These are phyloP conservation scores for Pythium chondricola DNA, from an alignment of 352 stramenopile genomes.

Conservation along the genomic window DNA sequence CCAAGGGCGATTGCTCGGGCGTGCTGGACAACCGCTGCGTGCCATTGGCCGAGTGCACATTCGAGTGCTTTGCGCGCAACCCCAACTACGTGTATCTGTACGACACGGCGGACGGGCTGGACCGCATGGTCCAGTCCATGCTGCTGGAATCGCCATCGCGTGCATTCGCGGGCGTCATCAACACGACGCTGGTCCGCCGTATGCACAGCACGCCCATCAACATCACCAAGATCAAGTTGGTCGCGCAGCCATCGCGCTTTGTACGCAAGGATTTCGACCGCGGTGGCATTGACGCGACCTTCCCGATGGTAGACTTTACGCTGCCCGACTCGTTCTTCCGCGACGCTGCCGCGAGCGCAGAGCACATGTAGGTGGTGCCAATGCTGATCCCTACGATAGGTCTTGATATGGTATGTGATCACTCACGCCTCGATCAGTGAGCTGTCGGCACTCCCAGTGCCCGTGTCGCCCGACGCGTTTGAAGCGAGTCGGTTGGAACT, in stretches of 20 bases:
- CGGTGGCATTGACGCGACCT: no score
- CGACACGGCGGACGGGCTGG: neutral
- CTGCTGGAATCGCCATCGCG: neutral
- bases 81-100: neutral
- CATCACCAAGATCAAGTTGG: neutral
- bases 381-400: neutral
- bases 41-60: neutral
- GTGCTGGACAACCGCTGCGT: neutral
- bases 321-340: neutral
- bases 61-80: neutral
- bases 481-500: no score
- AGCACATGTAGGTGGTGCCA: no score
- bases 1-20: neutral
- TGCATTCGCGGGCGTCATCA: neutral
- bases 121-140: neutral
- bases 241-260: neutral
- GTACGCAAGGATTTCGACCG: no score
- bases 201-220: neutral
- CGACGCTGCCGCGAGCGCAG: no score
- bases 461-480: neutral
- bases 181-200: neutral
- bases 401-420: no score
- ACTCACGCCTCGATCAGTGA: neutral
- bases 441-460: neutral
- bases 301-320: neutral